A percentile compares a stretch with the other conserved stretches of the same genome.
phyloP scores from a whole-genome alignment of 192 early-diverging fungal species.

The Coemansia biformis region DNA sequence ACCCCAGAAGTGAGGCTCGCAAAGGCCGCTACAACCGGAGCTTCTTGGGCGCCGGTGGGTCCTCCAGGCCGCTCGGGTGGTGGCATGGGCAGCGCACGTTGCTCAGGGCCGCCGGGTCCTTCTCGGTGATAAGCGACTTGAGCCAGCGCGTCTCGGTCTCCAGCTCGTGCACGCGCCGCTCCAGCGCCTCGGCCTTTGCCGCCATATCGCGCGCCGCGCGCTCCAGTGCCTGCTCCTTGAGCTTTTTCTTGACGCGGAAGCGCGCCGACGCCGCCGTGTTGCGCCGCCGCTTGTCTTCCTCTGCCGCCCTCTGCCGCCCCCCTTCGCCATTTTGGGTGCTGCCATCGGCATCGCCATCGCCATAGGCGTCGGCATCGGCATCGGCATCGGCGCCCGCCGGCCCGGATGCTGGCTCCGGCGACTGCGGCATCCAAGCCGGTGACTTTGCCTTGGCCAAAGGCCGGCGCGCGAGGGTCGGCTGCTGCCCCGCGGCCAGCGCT shows the following conservation, averaged over 20 bases:
- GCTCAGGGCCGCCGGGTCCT: conserved; percentile 51
- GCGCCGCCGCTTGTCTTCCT: conserved; percentile 85
- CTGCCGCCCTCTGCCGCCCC: conserved; percentile 39
- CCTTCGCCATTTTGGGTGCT: conserved; percentile 4
- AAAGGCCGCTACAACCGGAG: conserved; percentile 8
- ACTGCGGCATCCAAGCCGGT: neutral
- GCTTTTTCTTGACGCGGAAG: conserved; percentile 94
- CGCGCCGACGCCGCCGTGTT: conserved; percentile 94
- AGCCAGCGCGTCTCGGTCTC: conserved; percentile 91
- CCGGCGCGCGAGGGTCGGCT: too few relatives aligned
- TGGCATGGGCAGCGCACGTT: conserved; percentile 45
- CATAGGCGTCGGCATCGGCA: too few relatives aligned
- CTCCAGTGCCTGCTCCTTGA: conserved; percentile 82
- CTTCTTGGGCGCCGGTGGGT: conserved; percentile 15
- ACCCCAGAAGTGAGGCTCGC: too few relatives aligned
- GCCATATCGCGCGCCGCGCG: conserved; percentile 73
- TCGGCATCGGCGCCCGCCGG: too few relatives aligned
- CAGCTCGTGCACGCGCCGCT: conserved; percentile 72
- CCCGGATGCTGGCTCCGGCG: too few relatives aligned
- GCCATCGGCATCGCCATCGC: too few relatives aligned
- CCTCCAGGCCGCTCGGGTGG: conserved; percentile 41
- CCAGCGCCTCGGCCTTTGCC: conserved; percentile 63
- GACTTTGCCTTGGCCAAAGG: conserved; percentile 13
- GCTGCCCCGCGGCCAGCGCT: too few relatives aligned
- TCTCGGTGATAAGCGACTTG: conserved; percentile 76